phyloP scores from a whole-genome alignment of 768 basidiomycete genomes.

The Chiua virens region DNA sequence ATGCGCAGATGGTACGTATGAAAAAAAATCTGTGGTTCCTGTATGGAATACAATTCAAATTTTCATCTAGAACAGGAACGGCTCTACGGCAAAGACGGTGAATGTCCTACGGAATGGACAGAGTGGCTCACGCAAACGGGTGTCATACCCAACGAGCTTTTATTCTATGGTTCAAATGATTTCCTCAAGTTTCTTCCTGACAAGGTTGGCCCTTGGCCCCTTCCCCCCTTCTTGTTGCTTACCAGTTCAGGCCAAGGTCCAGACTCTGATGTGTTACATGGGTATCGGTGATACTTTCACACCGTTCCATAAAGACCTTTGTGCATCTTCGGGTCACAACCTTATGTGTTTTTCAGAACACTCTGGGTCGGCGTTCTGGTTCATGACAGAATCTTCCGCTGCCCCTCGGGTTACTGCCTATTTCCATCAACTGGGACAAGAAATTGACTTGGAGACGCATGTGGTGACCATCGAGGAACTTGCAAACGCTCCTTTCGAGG shows the following conservation, averaged over 20 bases:
- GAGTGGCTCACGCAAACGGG: constrained; percentile 51
- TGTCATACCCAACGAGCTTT: constrained; percentile 52
- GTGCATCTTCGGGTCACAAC: constrained; percentile 83
- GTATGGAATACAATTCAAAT: not conserved
- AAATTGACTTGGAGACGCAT: constrained; percentile 72
- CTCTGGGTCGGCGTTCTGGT: constrained; percentile 78
- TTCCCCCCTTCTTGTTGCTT: not conserved
- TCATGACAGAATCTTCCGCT: constrained; percentile 70
- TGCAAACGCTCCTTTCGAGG: constrained; percentile 59
- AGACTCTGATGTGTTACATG: constrained; percentile 85
- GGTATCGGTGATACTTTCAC: constrained; percentile 84
- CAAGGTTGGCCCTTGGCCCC: constrained; percentile 38
- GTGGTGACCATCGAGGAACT: constrained; percentile 64
- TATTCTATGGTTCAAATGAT: constrained; percentile 57
- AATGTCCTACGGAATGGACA: constrained; percentile 66
- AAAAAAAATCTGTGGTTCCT: not conserved
- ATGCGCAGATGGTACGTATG: constrained; percentile 37
- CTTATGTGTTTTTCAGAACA: constrained; percentile 82
- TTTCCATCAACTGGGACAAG: constrained; percentile 47
- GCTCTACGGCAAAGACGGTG: constrained; percentile 76
- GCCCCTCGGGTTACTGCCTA: constrained; percentile 56
- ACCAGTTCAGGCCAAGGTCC: constrained; percentile 52
- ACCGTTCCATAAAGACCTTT: constrained; percentile 82
- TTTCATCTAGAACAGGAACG: constrained; percentile 50
- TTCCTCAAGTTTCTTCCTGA: constrained; percentile 55